Conservation (phyloP, 768 basidiomycete species). For the Phaffia australis region DNA sequence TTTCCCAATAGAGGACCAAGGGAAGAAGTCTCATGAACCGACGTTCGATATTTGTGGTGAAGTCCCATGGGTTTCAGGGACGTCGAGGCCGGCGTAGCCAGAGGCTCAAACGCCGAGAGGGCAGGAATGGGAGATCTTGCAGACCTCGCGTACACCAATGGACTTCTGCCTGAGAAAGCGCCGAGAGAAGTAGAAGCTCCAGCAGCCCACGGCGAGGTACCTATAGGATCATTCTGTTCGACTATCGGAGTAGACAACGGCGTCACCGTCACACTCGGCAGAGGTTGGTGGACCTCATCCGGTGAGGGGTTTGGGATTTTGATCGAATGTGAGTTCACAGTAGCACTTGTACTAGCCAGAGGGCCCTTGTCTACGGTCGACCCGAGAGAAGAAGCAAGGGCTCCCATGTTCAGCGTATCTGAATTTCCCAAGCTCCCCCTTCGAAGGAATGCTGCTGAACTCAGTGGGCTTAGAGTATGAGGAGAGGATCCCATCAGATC, state of each 20-base stretch:
- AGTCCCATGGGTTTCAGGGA: not conserved
- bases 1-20: not conserved
- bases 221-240: not conserved
- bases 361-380: not conserved
- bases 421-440: not conserved
- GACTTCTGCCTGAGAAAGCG: not conserved
- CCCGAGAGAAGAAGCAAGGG: constrained; percentile 4
- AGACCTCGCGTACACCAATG: not conserved
- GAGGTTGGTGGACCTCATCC: not conserved
- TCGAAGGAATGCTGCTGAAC: not conserved
- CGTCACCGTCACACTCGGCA: constrained; percentile 1
- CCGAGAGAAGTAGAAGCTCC: constrained; percentile 9
- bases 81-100: not conserved
- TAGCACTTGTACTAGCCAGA: not conserved
- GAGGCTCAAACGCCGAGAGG: not conserved
- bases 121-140: constrained; percentile 8
- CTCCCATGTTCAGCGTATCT: not conserved
- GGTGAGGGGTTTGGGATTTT: not conserved
- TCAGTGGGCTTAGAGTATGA: not conserved
- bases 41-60: constrained; percentile 23
- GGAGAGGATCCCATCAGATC: constrained; percentile 34
- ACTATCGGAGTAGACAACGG: constrained; percentile 4
- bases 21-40: constrained; percentile 21
- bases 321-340: not conserved
- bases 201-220: constrained; percentile 7